These are phyloP conservation scores for Noccaea caerulescens DNA, from an alignment of 345 rosid genomes.

Conservation along the genomic window DNA sequence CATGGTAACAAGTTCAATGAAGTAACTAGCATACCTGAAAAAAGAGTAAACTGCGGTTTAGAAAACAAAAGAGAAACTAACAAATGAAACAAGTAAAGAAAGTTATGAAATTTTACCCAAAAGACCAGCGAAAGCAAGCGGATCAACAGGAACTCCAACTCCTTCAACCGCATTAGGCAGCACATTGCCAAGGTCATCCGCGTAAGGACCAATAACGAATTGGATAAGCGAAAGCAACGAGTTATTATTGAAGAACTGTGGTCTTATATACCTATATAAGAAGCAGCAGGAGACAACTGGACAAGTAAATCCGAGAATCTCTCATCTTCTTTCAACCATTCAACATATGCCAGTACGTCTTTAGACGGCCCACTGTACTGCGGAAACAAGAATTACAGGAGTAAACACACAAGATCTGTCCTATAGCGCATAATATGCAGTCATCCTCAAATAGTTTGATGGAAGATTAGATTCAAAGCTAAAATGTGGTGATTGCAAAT, in stretches of 20 bases:
- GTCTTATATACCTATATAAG: conserved; percentile 83
- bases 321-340: conserved; percentile 73
- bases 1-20: conserved; percentile 92
- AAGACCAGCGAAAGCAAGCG: conserved; percentile 96
- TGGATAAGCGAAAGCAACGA: conserved; percentile 86
- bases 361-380: conserved; percentile 91
- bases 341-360: conserved; percentile 77
- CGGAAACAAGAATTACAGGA: conserved; percentile 37
- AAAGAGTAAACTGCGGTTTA: neutral
- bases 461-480: conserved; percentile 6
- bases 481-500: neutral
- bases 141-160: conserved; percentile 91
- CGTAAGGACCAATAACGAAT: conserved; percentile 81
- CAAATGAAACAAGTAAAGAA: neutral
- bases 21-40: conserved; percentile 91
- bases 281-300: conserved; percentile 88
- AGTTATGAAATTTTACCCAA: conserved; percentile 55
- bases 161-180: conserved; percentile 92
- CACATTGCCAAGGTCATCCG: conserved; percentile 92
- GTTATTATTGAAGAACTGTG: conserved; percentile 87
- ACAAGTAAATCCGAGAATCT: conserved; percentile 74
- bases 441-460: neutral
- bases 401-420: conserved; percentile 24
- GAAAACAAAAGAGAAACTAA: too few species aligned
- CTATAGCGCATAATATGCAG: neutral